Percentiles rank a stretch among this genome's conserved stretches.
Conservation (phyloP, 1,139 yeast genomes). For the Yamadazyma epiphylla region DNA sequence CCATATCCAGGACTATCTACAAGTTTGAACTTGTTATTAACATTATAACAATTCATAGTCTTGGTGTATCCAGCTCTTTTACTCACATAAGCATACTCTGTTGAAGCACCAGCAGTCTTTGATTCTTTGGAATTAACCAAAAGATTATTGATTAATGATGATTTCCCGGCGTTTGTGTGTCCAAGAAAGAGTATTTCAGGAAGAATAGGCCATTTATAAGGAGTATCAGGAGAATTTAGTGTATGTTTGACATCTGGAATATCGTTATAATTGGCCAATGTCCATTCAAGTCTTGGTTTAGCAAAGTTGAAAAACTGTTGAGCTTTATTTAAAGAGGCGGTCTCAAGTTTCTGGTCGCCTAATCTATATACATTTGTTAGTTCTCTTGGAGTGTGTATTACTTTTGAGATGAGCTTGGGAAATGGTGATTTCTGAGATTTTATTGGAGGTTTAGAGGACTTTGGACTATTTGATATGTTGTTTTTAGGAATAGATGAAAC, state of each 20-base stretch:
- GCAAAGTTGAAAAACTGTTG: constrained; percentile 43
- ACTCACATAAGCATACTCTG: constrained; percentile 52
- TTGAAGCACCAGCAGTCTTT: constrained; percentile 17
- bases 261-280: constrained; percentile 45
- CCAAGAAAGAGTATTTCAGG: constrained; percentile 80
- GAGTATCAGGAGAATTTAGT: constrained; percentile 17
- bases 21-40: constrained; percentile 59
- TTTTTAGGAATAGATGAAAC: no score
- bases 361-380: constrained; percentile 22
- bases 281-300: constrained; percentile 54
- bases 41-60: constrained; percentile 67
- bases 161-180: constrained; percentile 81
- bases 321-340: constrained; percentile 1
- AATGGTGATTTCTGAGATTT: no score
- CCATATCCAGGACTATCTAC: constrained; percentile 93
- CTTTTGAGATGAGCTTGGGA: no score
- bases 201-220: constrained; percentile 19
- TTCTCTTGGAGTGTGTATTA: constrained; percentile 24
- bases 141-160: constrained; percentile 63
- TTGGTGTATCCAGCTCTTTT: constrained; percentile 72
- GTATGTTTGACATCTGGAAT: constrained; percentile 52
- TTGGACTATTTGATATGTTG: no score
- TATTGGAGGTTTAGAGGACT: no score
- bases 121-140: constrained; percentile 21
- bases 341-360: constrained; percentile 10